phyloP scores from a whole-genome alignment of 148 eudicot genomes.

The Euryodendron excelsum region DNA sequence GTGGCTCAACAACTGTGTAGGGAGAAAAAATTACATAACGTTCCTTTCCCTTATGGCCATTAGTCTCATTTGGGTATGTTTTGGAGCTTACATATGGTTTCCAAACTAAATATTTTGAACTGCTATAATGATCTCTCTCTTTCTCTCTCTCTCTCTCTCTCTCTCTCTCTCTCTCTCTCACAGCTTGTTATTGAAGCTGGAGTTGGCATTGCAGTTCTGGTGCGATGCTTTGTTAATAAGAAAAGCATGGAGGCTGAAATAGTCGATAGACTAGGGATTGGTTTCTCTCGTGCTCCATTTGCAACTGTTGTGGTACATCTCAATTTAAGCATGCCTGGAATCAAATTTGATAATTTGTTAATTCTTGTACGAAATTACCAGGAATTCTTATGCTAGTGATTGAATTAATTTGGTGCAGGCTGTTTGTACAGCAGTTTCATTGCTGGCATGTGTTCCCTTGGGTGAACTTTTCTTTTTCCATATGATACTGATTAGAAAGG shows the following conservation, averaged over 20 bases:
- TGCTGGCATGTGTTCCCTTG: slow-evolving; percentile 90
- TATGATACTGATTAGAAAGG: slow-evolving; percentile 93
- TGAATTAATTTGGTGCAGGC: slow-evolving; percentile 50
- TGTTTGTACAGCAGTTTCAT: slow-evolving; percentile 74
- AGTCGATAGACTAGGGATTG: slow-evolving; percentile 90
- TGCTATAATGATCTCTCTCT: slow-evolving; percentile 22
- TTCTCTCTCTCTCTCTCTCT: slow-evolving; percentile 27
- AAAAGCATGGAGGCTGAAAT: slow-evolving; percentile 75
- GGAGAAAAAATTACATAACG: slow-evolving; percentile 78
- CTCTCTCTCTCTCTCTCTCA: slow-evolving; percentile 18
- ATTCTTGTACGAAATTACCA: background rate
- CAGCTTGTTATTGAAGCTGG: slow-evolving; percentile 90
- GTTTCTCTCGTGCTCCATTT: slow-evolving; percentile 94
- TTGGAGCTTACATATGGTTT: slow-evolving; percentile 12
- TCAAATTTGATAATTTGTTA: background rate
- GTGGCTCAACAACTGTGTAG: slow-evolving; percentile 99
- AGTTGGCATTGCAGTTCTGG: slow-evolving; percentile 83
- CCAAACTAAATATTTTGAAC: slow-evolving; percentile 7
- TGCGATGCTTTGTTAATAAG: slow-evolving; percentile 80
- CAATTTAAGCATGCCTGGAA: slow-evolving; percentile 2
- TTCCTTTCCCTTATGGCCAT: slow-evolving; percentile 87
- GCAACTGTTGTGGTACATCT: slow-evolving; percentile 88
- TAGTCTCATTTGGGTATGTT: slow-evolving; percentile 89
- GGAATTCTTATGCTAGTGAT: background rate
- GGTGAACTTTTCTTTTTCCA: slow-evolving; percentile 99